A percentile compares a stretch with the other conserved stretches of the same genome.
Evolutionary conservation across 1,284 basidiomycete genomes (phyloP).

Genomic region (Violaceomyces palustris): DNA sequence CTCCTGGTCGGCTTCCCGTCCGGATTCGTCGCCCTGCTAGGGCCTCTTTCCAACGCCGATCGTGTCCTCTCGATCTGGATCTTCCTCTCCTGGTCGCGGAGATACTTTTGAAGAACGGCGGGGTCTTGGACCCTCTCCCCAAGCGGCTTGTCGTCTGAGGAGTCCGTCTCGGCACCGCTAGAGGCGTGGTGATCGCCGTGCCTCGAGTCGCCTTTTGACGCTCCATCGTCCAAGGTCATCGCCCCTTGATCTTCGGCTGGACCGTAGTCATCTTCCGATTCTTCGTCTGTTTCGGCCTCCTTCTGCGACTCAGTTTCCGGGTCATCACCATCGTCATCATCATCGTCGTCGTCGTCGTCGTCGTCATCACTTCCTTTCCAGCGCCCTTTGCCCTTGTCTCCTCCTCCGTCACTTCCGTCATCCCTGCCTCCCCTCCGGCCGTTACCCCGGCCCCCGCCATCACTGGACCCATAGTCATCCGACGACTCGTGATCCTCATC

Average conservation of each 20-base stretch:
- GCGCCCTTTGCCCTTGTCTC: constrained; percentile 9
- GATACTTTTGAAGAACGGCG: constrained; percentile 16
- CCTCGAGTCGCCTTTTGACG: not conserved
- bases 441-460: constrained; percentile 24
- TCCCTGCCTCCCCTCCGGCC: constrained; percentile 18
- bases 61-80: constrained; percentile 6
- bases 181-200: not conserved
- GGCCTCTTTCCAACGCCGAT: constrained; percentile 1
- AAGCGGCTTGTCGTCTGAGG: constrained; percentile 25
- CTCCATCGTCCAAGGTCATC: not conserved
- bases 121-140: constrained; percentile 32
- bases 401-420: constrained; percentile 10
- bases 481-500: constrained; percentile 9
- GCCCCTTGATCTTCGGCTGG: constrained; percentile 4
- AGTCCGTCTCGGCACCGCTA: constrained; percentile 14
- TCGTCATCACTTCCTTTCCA: constrained; percentile 4
- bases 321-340: constrained; percentile 5
- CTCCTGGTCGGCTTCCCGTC: no score
- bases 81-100: constrained; percentile 23
- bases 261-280: constrained; percentile 36
- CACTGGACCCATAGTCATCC: constrained; percentile 42
- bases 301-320: constrained; percentile 13
- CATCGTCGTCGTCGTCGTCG: constrained; percentile 5
- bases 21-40: no score
- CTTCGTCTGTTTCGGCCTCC: constrained; percentile 20